Percentiles rank a stretch among this genome's conserved stretches.
Evolutionary conservation across 768 basidiomycete genomes (phyloP).

Genomic region (Tephrocybe sp.): DNA sequence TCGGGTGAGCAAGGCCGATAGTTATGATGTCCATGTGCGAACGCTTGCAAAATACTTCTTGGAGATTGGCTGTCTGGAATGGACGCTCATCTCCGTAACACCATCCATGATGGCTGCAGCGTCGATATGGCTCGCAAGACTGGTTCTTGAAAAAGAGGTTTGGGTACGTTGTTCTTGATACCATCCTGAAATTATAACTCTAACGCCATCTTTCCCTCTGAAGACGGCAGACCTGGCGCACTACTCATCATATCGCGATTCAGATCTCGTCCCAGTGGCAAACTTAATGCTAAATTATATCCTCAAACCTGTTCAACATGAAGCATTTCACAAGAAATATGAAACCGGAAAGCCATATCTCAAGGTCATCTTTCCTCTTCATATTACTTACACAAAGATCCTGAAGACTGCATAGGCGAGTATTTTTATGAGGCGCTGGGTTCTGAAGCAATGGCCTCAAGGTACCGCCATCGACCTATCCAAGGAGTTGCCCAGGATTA

Average conservation of each 20-base stretch:
- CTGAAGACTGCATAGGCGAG: conserved; percentile 55
- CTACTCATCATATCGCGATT: conserved; percentile 89
- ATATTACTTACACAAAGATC: not conserved
- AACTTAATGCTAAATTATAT: conserved; percentile 94
- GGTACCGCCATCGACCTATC: conserved; percentile 53
- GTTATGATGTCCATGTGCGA: conserved; percentile 88
- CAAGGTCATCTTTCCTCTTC: conserved; percentile 52
- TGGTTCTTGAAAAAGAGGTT: conserved; percentile 75
- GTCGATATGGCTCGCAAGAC: conserved; percentile 83
- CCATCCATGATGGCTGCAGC: conserved; percentile 90
- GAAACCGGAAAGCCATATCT: conserved; percentile 83
- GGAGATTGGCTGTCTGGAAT: conserved; percentile 89
- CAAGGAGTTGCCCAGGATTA: conserved; percentile 57
- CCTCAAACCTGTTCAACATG: conserved; percentile 73
- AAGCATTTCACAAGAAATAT: conserved; percentile 93
- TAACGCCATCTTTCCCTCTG: not conserved
- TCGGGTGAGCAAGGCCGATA: conserved; percentile 93
- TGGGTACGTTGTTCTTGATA: conserved; percentile 65
- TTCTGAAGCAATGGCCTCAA: conserved; percentile 70
- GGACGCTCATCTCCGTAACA: conserved; percentile 75
- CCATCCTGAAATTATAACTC: not conserved
- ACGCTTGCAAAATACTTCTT: conserved; percentile 93
- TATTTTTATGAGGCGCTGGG: conserved; percentile 83
- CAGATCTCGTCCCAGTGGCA: conserved; percentile 79
- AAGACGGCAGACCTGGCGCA: conserved; percentile 86